Evolutionary conservation across 208 protist species (phyloP).

Genomic region (Crithidia sp.): DNA sequence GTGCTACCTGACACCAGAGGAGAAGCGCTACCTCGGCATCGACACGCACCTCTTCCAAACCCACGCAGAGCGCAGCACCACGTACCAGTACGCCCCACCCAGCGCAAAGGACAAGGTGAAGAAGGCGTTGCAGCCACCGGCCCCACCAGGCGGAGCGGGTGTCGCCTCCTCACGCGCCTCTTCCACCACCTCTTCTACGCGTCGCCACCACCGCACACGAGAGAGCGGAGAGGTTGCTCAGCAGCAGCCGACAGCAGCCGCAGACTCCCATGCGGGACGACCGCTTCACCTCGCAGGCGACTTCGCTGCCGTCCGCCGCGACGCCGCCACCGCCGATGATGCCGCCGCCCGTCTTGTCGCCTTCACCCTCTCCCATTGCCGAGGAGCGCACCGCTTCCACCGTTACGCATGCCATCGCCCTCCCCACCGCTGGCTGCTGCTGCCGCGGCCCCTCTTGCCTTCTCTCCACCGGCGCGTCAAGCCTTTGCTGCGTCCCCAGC

Average conservation of each 20-base stretch:
- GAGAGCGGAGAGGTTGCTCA: no score
- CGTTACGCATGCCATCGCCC: background rate
- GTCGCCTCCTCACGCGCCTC: background rate
- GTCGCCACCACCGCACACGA: background rate
- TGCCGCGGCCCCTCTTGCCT: no score
- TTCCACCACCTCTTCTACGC: background rate
- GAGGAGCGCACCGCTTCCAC: slow-evolving; percentile 5
- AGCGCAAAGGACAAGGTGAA: background rate
- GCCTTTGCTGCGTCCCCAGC: background rate
- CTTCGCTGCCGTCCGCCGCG: slow-evolving; percentile 1
- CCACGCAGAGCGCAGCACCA: slow-evolving; percentile 39
- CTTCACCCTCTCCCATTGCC: background rate
- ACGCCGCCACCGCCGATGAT: background rate
- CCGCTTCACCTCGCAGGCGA: background rate
- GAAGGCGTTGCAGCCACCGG: background rate
- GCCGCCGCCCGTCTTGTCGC: background rate
- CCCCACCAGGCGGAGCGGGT: background rate
- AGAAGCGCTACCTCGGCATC: slow-evolving; percentile 83
- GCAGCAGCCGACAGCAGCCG: no score
- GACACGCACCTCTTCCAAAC: slow-evolving; percentile 83
- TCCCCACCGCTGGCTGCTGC: background rate
- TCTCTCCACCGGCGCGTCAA: no score
- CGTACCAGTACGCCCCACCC: slow-evolving; percentile 69
- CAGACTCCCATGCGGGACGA: background rate
- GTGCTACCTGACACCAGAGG: slow-evolving; percentile 68